These are phyloP conservation scores for Colletotrichum sp. DNA, from an alignment of 2,329 filamentous ascomycete genomes.

Conservation along the genomic window DNA sequence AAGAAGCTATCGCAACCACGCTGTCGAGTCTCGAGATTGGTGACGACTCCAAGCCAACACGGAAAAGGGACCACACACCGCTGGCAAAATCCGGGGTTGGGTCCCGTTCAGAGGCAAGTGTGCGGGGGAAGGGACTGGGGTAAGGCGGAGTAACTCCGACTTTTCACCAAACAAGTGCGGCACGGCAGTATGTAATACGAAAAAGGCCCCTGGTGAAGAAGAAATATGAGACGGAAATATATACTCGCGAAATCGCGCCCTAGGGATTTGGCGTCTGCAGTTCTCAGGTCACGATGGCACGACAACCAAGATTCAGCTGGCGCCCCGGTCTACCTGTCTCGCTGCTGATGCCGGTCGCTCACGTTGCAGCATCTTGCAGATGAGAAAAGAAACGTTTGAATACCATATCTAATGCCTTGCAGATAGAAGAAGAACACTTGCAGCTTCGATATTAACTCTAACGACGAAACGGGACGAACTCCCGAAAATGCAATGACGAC, in stretches of 20 bases:
- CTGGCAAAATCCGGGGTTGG: background rate
- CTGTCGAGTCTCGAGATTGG: background rate
- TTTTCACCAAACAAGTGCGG: background rate
- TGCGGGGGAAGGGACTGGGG: constrained; percentile 10
- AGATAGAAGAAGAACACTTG: background rate
- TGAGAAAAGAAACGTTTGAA: background rate
- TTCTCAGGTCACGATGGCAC: background rate
- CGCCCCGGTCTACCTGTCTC: background rate
- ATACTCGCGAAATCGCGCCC: background rate
- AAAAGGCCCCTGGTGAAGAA: background rate
- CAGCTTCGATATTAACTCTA: background rate
- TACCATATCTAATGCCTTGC: background rate
- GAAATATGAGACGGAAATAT: background rate
- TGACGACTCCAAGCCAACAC: background rate
- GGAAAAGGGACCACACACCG: constrained; percentile 4
- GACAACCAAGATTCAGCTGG: fast-evolving
- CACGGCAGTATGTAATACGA: background rate
- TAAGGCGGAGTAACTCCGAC: constrained; percentile 9
- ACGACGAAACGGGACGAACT: background rate
- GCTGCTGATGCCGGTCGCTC: fast-evolving
- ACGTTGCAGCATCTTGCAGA: background rate
- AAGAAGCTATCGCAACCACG: background rate
- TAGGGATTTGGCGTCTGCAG: background rate
- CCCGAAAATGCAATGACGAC: background rate
- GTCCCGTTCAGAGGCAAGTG: background rate